Evolutionary conservation across 495 filamentous ascomycete species (phyloP).

Genomic region (Penicillium bovifimosum): DNA sequence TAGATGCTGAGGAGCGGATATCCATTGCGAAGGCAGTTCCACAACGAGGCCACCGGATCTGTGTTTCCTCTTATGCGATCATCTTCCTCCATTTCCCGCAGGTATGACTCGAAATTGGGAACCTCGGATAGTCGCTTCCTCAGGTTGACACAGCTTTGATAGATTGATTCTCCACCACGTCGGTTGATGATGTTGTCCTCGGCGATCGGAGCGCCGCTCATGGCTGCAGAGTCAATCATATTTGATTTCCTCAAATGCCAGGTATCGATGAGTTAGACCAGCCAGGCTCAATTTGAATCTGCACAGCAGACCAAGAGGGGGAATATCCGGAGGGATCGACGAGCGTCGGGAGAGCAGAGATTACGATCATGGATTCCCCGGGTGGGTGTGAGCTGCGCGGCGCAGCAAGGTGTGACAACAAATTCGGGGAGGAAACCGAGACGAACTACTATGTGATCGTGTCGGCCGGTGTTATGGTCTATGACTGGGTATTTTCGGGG

Average conservation of each 20-base stretch:
- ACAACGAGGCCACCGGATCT: constrained; percentile 86
- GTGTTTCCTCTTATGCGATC: constrained; percentile 54
- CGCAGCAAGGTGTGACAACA: constrained; percentile 37
- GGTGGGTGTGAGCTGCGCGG: constrained; percentile 80
- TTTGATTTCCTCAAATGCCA: constrained; percentile 21
- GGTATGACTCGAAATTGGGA: constrained; percentile 69
- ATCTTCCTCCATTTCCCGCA: constrained; percentile 58
- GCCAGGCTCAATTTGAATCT: constrained; percentile 33
- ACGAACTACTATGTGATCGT: not conserved
- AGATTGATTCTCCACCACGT: constrained; percentile 85
- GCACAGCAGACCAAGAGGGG: constrained; percentile 34
- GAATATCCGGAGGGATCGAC: constrained; percentile 18
- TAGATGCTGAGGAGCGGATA: constrained; percentile 84
- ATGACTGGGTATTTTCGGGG: not conserved
- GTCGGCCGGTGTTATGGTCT: not conserved
- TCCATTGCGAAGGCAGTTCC: constrained; percentile 80
- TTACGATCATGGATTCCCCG: constrained; percentile 33
- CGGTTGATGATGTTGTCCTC: constrained; percentile 93
- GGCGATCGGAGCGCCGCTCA: constrained; percentile 56
- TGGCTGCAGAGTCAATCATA: constrained; percentile 35
- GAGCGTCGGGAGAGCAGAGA: constrained; percentile 24
- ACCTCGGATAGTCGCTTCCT: constrained; percentile 75
- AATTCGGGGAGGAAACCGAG: constrained; percentile 1
- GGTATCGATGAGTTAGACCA: constrained; percentile 23
- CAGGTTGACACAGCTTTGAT: constrained; percentile 86